Conservation (phyloP, 257 asterid species). For the Nicotiana noctiflora region DNA sequence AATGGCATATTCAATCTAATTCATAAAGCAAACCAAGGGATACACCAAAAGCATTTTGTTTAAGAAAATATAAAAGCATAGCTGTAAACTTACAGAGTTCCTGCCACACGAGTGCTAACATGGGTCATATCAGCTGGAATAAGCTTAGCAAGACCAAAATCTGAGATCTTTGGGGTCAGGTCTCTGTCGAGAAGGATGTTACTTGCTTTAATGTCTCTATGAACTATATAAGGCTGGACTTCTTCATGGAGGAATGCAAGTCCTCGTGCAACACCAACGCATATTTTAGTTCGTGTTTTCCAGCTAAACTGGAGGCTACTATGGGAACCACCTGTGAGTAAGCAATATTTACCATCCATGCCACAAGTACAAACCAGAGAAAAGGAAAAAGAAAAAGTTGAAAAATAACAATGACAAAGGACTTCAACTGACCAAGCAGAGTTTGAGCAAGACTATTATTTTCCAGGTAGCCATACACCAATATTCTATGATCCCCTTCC, state of each 20-base stretch:
- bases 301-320: slow-evolving; percentile 44
- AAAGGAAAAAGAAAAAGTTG: neutral
- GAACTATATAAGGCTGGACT: slow-evolving; percentile 67
- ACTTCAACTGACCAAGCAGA: slow-evolving; percentile 53
- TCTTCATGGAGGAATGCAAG: slow-evolving; percentile 81
- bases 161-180: slow-evolving; percentile 73
- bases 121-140: slow-evolving; percentile 64
- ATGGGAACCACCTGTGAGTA: slow-evolving; percentile 11
- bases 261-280: slow-evolving; percentile 79
- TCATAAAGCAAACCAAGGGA: neutral
- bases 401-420: neutral
- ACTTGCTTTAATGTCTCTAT: slow-evolving; percentile 88
- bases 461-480: slow-evolving; percentile 88
- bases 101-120: slow-evolving; percentile 89
- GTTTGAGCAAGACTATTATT: slow-evolving; percentile 86
- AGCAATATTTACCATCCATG: neutral
- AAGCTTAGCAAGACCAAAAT: slow-evolving; percentile 92
- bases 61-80: neutral
- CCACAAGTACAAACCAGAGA: slow-evolving; percentile 33
- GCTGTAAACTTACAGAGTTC: slow-evolving; percentile 62
- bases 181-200: slow-evolving; percentile 80
- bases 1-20: neutral
- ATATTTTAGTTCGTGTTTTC: slow-evolving; percentile 52
- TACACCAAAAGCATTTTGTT: neutral
- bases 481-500: slow-evolving; percentile 58